Conservation (phyloP, 805 yeast species). For the Kodamaea laetipori region DNA sequence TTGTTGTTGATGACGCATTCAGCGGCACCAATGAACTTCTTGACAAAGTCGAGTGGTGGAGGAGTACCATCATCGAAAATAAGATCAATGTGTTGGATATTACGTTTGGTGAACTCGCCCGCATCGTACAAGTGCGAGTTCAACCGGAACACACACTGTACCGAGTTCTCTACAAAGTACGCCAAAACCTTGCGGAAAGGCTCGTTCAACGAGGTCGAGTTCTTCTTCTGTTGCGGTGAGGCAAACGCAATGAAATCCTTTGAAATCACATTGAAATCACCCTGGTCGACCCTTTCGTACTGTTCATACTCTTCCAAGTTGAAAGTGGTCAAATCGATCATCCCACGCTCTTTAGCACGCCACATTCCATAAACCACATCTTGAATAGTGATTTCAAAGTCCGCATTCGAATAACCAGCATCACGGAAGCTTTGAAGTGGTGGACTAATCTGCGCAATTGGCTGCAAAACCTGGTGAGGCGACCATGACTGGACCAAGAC, state of each 20-base stretch:
- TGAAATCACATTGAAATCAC: conserved; percentile 89
- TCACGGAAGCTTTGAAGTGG: conserved; percentile 95
- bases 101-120: conserved; percentile 75
- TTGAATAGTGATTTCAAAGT: conserved; percentile 89
- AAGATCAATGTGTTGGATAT: conserved; percentile 90
- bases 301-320: conserved; percentile 92
- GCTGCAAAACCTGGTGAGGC: conserved; percentile 96
- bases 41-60: conserved; percentile 91
- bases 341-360: conserved; percentile 93
- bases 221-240: conserved; percentile 74
- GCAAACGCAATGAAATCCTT: conserved; percentile 98
- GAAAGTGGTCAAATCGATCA: conserved; percentile 83
- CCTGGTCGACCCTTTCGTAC: conserved; percentile 94
- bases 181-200: conserved; percentile 81
- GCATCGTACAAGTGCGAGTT: conserved; percentile 91
- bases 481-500: conserved; percentile 95
- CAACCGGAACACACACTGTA: conserved; percentile 85
- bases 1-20: conserved; percentile 83
- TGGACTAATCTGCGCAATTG: conserved; percentile 86
- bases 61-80: conserved; percentile 98
- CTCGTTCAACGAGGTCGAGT: conserved; percentile 54
- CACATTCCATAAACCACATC: conserved; percentile 95
- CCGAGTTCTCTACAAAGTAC: conserved; percentile 71
- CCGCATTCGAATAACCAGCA: conserved; percentile 96
- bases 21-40: conserved; percentile 91